Conservation (phyloP, 2,329 filamentous ascomycete species). For the Thermomyces lanuginosus region DNA sequence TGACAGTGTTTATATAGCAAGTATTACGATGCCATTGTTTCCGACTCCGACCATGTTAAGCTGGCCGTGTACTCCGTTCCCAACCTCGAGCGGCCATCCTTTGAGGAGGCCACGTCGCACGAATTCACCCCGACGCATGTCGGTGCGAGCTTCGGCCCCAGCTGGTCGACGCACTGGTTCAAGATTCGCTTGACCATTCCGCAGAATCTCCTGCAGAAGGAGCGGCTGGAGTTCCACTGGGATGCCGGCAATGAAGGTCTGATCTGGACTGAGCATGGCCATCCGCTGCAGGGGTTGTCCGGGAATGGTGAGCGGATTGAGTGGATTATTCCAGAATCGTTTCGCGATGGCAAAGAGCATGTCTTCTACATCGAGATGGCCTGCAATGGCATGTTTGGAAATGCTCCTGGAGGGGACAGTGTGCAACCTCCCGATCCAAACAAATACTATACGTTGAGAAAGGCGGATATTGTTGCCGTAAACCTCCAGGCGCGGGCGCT, state of each 20-base stretch:
- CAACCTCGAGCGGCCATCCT: constrained; percentile 60
- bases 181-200: constrained; percentile 67
- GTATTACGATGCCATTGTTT: constrained; percentile 50
- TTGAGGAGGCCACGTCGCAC: constrained; percentile 66
- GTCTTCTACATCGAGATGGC: constrained; percentile 95
- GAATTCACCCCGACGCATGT: constrained; percentile 58
- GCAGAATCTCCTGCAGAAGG: constrained; percentile 51
- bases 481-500: constrained; percentile 72
- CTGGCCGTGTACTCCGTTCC: constrained; percentile 78
- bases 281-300: constrained; percentile 78
- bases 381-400: constrained; percentile 97
- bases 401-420: constrained; percentile 63
- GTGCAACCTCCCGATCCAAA: constrained; percentile 85
- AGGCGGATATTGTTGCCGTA: constrained; percentile 75
- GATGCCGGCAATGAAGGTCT: constrained; percentile 89
- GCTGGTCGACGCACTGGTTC: constrained; percentile 98
- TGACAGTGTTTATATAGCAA: constrained; percentile 35
- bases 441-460: constrained; percentile 57
- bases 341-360: constrained; percentile 72
- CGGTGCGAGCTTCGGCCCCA: constrained; percentile 73
- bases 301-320: constrained; percentile 77
- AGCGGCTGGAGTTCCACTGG: constrained; percentile 90
- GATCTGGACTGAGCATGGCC: constrained; percentile 81
- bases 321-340: constrained; percentile 73
- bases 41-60: constrained; percentile 61